Conservation (phyloP, 2,329 filamentous ascomycete genomes). For the Fonsecaea nubica region DNA sequence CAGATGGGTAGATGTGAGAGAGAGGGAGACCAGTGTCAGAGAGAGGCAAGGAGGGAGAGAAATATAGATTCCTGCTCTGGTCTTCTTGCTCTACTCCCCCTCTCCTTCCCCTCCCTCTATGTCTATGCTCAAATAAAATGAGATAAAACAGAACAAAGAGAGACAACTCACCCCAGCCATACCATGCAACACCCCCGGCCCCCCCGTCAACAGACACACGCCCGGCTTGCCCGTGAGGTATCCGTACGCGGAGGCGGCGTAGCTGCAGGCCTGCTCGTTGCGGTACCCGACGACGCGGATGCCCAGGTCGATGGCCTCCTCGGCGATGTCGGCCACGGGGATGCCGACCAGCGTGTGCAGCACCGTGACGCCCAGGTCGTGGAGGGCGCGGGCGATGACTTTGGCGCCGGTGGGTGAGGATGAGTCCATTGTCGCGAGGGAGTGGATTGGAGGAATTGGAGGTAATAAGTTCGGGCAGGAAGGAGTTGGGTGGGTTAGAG, state of each 20-base stretch:
- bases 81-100: no score
- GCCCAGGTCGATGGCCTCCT: constrained; percentile 62
- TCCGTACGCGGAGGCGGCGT: constrained; percentile 65
- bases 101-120: background rate
- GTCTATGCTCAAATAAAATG: background rate
- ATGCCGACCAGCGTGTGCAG: constrained; percentile 63
- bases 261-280: constrained; percentile 65
- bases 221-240: constrained; percentile 64
- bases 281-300: constrained; percentile 65
- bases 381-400: constrained; percentile 57
- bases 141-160: background rate
- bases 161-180: constrained; percentile 58
- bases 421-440: constrained; percentile 7
- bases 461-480: no score
- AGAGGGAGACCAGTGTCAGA: no score
- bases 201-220: constrained; percentile 65
- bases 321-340: constrained; percentile 63
- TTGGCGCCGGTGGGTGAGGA: constrained; percentile 49
- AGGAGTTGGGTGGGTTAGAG: no score
- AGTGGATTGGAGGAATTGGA: no score
- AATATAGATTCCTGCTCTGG: background rate
- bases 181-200: constrained; percentile 64
- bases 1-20: no score
- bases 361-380: constrained; percentile 57
- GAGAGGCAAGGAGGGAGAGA: background rate